These are phyloP conservation scores for Panicum miliaceum DNA, from an alignment of 176 grass and related monocot species.

Conservation along the genomic window DNA sequence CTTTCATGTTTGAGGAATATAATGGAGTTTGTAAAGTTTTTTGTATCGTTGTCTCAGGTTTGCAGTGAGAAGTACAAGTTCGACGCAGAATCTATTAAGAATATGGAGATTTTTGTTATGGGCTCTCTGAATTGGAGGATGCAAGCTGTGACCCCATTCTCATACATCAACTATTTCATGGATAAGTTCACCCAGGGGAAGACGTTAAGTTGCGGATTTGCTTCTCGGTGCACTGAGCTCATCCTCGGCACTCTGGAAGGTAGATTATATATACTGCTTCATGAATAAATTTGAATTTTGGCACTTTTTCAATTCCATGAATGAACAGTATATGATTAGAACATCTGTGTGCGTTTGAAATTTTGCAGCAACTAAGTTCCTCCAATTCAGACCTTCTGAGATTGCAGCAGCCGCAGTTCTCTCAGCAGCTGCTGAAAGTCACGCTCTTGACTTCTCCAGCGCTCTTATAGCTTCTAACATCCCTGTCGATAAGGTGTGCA, in stretches of 20 bases:
- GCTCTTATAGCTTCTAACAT: conserved; percentile 48
- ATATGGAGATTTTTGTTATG: conserved; percentile 78
- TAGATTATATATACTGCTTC: conserved; percentile 30
- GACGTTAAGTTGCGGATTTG: conserved; percentile 24
- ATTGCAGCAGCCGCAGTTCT: conserved; percentile 67
- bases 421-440: conserved; percentile 39
- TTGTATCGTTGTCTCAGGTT: conserved; percentile 50
- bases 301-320: neutral
- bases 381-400: conserved; percentile 81
- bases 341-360: conserved; percentile 12
- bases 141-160: conserved; percentile 82
- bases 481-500: conserved; percentile 67
- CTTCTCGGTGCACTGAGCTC: conserved; percentile 59
- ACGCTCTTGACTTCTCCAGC: conserved; percentile 34
- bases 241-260: conserved; percentile 69
- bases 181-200: conserved; percentile 65
- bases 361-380: conserved; percentile 70
- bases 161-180: conserved; percentile 74
- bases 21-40: neutral
- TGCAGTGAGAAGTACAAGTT: conserved; percentile 46
- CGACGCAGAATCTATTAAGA: conserved; percentile 50
- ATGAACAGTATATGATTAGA: neutral
- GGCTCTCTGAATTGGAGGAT: conserved; percentile 76
- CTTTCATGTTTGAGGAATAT: neutral
- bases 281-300: neutral